phyloP scores from a whole-genome alignment of 805 yeast genomes.

The Candida cerambycidarum region DNA sequence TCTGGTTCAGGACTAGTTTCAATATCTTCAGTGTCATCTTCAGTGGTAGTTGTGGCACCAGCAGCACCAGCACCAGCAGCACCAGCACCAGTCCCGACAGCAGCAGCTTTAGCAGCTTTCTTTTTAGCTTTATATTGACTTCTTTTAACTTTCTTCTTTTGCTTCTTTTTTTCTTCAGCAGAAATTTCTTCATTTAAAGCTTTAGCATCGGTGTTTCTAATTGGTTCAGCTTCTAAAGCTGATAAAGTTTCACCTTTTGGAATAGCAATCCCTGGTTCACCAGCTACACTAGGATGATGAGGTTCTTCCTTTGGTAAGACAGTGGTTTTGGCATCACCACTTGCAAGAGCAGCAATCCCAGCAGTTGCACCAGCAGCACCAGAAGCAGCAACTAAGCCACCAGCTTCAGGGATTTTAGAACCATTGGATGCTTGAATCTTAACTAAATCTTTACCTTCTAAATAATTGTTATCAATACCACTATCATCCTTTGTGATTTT shows the following conservation, averaged over 20 bases:
- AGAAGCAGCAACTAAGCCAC: constrained; percentile 32
- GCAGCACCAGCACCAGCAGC: constrained; percentile 12
- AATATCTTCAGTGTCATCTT: constrained; percentile 17
- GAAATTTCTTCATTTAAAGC: constrained; percentile 49
- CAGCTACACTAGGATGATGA: constrained; percentile 38
- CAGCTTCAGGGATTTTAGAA: constrained; percentile 33
- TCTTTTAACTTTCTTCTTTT: constrained; percentile 46
- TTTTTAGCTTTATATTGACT: constrained; percentile 43
- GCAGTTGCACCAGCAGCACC: constrained; percentile 40
- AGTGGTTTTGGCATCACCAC: constrained; percentile 25
- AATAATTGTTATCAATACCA: constrained; percentile 54
- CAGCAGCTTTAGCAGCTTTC: constrained; percentile 30
- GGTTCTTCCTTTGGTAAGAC: constrained; percentile 37
- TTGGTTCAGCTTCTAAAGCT: constrained; percentile 62
- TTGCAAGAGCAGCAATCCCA: constrained; percentile 12
- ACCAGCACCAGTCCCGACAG: constrained; percentile 14
- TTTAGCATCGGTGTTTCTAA: constrained; percentile 48
- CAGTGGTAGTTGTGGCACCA: constrained; percentile 15
- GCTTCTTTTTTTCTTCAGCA: constrained; percentile 40
- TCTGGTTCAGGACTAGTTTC: constrained; percentile 24
- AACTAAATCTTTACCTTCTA: constrained; percentile 38
- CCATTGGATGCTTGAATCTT: constrained; percentile 16
- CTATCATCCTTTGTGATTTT: constrained; percentile 45
- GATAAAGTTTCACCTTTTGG: constrained; percentile 63
- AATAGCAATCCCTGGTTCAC: constrained; percentile 74